Base-by-base conservation (phyloP, 257 asterid genomes). In the Scutellaria baicalensis region DNA sequence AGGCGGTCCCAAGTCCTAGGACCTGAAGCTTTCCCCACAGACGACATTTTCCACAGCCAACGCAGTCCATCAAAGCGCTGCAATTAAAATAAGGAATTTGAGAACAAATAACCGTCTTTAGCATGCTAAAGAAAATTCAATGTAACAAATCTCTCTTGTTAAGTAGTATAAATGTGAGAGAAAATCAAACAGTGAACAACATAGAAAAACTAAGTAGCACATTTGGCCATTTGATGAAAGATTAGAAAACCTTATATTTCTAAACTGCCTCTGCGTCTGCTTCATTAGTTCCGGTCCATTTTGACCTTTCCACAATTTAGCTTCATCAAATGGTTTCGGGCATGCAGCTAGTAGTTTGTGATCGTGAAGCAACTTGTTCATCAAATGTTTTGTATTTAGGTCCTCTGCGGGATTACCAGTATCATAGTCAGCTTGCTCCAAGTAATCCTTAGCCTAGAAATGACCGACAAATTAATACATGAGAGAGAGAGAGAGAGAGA, bases 11-110 rank as follows among this genome's bases (percentile, higher is more conserved):
- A 23, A 87, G 94, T 52, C 91, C 94, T 27, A 77, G 82, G 55
- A 87, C 77, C 80, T 87, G 91, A 62, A 87, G 87, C 85, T 87
- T 87, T 63, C 91, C 89, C 91, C 94, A 87, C 21, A 85, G 89
- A 45, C 87, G 94, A 55, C 94, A 83, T 68, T 84, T 84, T 48
- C 81, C 93, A 57, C 93, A 87, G 55, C 93, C 91, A 70, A 84
- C 79, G 8, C 94, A 85, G 44, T 85, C 94, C 87, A 85, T 87
- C 75, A 85, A 16, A 0, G 94, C 84, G 69, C 94, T 85, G 84
- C 68, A 70, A 59, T 70, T 66, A 58, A 48, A 9, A 56, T 27
- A 48, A 54, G 59, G 42, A 12, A 64, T 45, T 21, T 8, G 4
- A 33, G 58, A 14, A 23, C 60, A 20, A 54, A 14, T 20, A n/a